Conservation (phyloP, 306 rosid species). For the Nissolia schottii region DNA sequence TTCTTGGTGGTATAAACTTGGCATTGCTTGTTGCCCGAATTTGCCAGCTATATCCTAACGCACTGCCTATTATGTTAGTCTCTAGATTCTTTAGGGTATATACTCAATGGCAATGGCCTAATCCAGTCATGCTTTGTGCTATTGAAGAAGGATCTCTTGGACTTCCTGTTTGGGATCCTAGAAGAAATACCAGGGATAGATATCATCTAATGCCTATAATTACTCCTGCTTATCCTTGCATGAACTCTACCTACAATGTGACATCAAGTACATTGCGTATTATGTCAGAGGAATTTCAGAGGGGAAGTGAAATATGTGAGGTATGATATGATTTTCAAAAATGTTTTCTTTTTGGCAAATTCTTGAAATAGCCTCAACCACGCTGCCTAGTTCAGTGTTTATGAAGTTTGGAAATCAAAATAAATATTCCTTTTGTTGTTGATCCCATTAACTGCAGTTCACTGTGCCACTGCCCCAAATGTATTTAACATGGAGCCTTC, state of each 20-base stretch:
- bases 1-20: constrained; percentile 98
- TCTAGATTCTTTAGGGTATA: constrained; percentile 94
- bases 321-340: constrained; percentile 35
- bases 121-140: constrained; percentile 91
- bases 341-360: constrained; percentile 1
- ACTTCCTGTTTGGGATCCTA: constrained; percentile 93
- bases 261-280: constrained; percentile 84
- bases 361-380: not conserved
- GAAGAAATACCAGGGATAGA: constrained; percentile 79
- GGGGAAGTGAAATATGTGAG: constrained; percentile 94
- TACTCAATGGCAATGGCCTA: constrained; percentile 99
- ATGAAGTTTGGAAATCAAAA: constrained; percentile 8
- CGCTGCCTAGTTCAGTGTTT: constrained; percentile 4
- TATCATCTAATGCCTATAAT: constrained; percentile 94
- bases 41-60: constrained; percentile 97
- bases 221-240: constrained; percentile 97
- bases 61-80: constrained; percentile 88
- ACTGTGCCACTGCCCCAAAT: not conserved
- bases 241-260: constrained; percentile 98
- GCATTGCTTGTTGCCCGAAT: constrained; percentile 98
- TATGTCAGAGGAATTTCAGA: constrained; percentile 83
- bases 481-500: not conserved
- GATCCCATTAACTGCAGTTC: constrained; percentile 3
- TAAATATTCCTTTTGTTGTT: not conserved
- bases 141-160: constrained; percentile 95